Base-by-base conservation (phyloP, 805 yeast species). In the Yamadazyma akitaensis region DNA sequence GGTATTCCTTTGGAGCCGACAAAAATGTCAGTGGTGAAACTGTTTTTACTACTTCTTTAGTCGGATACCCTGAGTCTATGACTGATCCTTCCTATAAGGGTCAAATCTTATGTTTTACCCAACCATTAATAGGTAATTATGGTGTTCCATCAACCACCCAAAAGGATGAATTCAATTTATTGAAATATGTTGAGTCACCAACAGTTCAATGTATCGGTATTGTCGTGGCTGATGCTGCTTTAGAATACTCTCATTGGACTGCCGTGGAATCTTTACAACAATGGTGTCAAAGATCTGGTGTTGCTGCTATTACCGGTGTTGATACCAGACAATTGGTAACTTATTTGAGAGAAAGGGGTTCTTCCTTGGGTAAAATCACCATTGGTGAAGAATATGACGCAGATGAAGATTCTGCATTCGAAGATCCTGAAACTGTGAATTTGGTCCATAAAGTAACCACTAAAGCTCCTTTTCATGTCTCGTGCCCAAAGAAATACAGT, bases 61-160 rank as follows among this genome's bases (percentile, higher is more conserved):
- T 94, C 11, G 99, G 99, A 16, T 94, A 94, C 69, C 98, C 99
- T 14, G 99, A 94, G 68, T 88, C 97, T 8, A 90, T 94, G 95
- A 94, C 99, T 18, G 99, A 94, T 68, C 99, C 99, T 33, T 90
- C 97, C 6, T 94, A 94, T 68, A 84, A 83, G 59, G 99, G 99
- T 43, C 99, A 94, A 74, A 94, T 94, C 57, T 80, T 94, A 55
- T 96, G 94, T 51, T 88, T 94, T 72, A 94, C 99, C 7, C 97
- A 90, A 69, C 99, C 99, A 18, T 77, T 94, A 62, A 89, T 94
- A 60, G 99, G 99, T 55, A 94, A 94, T 70, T 94, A 94, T 68
- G 99, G 99, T 68, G 99, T 94, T 30, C 99, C 99, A 21, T 84
- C 94, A 0, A 82, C 87, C 26, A 74, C 79, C 7, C 84, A 75